Evolutionary conservation across 768 basidiomycete genomes (phyloP).

Genomic region (Panaeolus papilionaceus): DNA sequence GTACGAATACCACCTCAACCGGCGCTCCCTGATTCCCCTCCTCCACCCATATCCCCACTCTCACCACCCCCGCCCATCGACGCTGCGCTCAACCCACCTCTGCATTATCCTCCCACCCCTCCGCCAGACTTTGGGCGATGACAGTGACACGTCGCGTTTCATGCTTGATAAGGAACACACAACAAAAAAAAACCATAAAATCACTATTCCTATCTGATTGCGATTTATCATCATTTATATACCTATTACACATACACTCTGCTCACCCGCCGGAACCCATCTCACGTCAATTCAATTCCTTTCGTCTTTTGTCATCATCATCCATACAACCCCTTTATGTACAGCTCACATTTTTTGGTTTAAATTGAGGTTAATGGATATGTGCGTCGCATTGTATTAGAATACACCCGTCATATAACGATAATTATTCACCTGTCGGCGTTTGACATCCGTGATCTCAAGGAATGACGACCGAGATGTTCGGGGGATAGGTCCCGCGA

Average conservation of each 20-base stretch:
- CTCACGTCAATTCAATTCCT: background rate
- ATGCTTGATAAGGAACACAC: background rate
- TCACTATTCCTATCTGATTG: too few species aligned
- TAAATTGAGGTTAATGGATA: conserved; percentile 10
- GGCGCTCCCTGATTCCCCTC: background rate
- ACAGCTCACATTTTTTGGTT: background rate
- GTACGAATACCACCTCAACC: conserved; percentile 4
- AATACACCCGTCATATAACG: background rate
- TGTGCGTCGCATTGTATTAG: background rate
- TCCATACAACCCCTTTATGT: background rate
- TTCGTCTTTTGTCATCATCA: background rate
- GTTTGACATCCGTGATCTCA: background rate
- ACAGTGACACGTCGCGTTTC: background rate
- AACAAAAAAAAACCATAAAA: too few species aligned
- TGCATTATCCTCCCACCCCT: conserved; percentile 8
- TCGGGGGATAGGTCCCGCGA: background rate
- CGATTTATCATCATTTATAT: background rate
- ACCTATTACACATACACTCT: too few species aligned
- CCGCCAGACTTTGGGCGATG: background rate
- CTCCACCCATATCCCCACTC: background rate
- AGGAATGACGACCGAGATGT: background rate
- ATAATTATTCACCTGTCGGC: background rate
- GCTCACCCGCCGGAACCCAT: background rate
- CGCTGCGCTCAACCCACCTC: background rate
- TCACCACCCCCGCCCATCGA: conserved; percentile 5